Evolutionary conservation across 805 yeast species (phyloP), one percentile per base, ranked within the genome.

Genomic region (Saturnispora mendoncae): DNA sequence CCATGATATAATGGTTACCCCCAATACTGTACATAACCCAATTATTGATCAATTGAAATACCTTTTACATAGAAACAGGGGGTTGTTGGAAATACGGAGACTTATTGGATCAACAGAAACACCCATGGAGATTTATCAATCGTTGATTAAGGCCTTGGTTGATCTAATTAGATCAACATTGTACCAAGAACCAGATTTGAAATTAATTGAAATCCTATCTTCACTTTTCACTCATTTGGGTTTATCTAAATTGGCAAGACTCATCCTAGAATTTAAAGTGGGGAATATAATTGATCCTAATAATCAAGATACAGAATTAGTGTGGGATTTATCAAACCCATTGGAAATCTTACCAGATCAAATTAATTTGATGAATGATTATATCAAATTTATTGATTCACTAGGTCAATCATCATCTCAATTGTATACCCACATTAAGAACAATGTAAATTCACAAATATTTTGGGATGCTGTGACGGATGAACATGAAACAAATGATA

Each of bases 11-110:
- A 60, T 92, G 8, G 66, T 61, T 7, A 60, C 68, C 4, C 66
- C 61, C 6, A 60, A 65, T 38, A 39, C 56, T 3, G 64, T 67
- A 15, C 52, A 71, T 4, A 55, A 53, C 76, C 90, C 94, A 1
- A 76, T 83, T 2, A 72, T 88, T 19, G 78, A 80, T 49, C 72
- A 78, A 9, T 65, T 92, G 26, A 71, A 94, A 39, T 87, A 84
- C 53, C 65, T 92, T 50, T 80, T 82, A 1, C 77, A 78, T 55
- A 71, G 96, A 49, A 92, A 90, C 55, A 65, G 94, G 43, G 96
- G 95, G 0, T 69, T 85, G 51, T 68, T 85, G 25, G 72, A 77
- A 46, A 69, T 83, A 21, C 65, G 69, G 4, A 43, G 20, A 13
- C 34, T 33, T 21, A 43, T 30, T 3, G 20, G 10, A 3, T 5